A percentile compares a stretch with the other conserved stretches of the same genome.
Conservation (phyloP, 805 yeast species). For the Candida dendrica region DNA sequence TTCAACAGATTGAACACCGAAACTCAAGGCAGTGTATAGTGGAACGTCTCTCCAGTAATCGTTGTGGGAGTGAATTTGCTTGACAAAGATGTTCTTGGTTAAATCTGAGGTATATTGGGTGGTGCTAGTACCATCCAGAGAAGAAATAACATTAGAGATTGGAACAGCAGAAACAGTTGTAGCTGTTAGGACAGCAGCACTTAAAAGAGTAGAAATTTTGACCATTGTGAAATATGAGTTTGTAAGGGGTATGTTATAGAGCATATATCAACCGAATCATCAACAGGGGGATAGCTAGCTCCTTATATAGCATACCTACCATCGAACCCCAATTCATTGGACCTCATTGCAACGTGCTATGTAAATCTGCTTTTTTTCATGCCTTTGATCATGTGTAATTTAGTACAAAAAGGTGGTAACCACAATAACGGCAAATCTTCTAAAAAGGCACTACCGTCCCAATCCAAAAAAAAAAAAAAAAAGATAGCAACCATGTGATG, state of each 20-base stretch:
- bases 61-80: constrained; percentile 59
- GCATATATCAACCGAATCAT: background rate
- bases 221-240: background rate
- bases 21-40: constrained; percentile 44
- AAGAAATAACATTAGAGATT: constrained; percentile 12
- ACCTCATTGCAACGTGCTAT: too few species aligned
- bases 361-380: too few species aligned
- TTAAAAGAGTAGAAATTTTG: background rate
- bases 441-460: too few species aligned
- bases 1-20: constrained; percentile 56
- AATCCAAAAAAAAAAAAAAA: too few species aligned
- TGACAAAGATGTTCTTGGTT: constrained; percentile 19
- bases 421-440: too few species aligned
- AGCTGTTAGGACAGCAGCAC: background rate
- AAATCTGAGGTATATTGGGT: constrained; percentile 15
- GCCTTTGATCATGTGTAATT: too few species aligned
- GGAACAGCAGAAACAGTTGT: constrained; percentile 7
- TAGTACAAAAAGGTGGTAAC: too few species aligned
- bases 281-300: too few species aligned
- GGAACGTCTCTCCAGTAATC: constrained; percentile 66
- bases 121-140: constrained; percentile 7
- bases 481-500: too few species aligned
- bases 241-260: background rate
- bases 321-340: too few species aligned
- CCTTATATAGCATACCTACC: too few species aligned